Conservation (phyloP, 371 early-diverging fungal species). For the Sporodiniella umbellata region DNA sequence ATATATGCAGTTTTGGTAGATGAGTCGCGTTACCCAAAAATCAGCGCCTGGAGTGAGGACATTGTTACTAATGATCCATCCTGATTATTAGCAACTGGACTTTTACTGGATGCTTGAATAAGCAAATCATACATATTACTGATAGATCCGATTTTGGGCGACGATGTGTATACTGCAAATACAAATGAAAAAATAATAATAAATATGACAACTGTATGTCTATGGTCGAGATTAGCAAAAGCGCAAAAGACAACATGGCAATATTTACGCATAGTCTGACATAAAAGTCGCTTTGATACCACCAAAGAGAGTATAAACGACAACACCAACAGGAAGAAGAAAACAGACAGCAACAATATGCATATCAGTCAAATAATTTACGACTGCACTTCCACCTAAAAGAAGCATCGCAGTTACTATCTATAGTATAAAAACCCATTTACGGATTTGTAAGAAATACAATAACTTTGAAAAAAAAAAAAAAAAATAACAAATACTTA, state of each 20-base stretch:
- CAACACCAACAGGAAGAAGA: conserved; percentile 66
- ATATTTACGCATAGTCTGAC: conserved; percentile 56
- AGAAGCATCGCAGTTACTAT: conserved; percentile 71
- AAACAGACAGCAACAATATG: conserved; percentile 63
- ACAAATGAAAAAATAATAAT: conserved; percentile 64
- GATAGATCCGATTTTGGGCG: conserved; percentile 60
- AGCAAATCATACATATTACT: conserved; percentile 64
- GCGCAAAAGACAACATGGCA: background rate
- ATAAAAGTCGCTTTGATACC: conserved; percentile 73
- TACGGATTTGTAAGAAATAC: too few species aligned
- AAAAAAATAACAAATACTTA: conserved; percentile 1
- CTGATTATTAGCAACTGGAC: conserved; percentile 59
- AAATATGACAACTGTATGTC: conserved; percentile 65
- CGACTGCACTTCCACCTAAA: conserved; percentile 67
- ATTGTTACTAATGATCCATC: conserved; percentile 66
- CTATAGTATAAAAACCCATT: too few species aligned
- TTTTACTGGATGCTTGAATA: conserved; percentile 33
- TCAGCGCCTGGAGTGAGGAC: conserved; percentile 57
- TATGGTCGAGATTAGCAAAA: conserved; percentile 4
- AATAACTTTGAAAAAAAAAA: background rate
- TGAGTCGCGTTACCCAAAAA: conserved; percentile 63
- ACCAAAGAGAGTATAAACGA: conserved; percentile 63
- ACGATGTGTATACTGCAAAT: conserved; percentile 62
- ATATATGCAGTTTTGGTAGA: too few species aligned
- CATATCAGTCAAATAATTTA: conserved; percentile 66